Evolutionary conservation across 2,329 filamentous ascomycete genomes (phyloP).

Genomic region (Teratosphaeria destructans): DNA sequence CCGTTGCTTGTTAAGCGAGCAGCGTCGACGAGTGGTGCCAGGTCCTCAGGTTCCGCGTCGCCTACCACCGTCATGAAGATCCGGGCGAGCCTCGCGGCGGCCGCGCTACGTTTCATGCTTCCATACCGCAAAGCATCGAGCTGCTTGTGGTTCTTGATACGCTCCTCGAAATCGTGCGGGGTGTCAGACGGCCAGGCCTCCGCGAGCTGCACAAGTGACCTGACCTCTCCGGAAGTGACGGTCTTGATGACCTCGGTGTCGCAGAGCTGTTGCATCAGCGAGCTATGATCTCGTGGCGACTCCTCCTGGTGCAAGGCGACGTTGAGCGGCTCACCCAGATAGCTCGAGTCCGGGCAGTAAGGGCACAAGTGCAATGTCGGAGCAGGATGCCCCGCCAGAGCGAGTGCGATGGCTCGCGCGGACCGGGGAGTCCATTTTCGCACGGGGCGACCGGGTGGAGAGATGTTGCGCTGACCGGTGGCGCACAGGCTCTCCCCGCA

Average conservation of each 20-base stretch:
- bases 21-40: neutral
- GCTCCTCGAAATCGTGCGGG: neutral
- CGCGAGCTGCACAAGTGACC: neutral
- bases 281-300: slow-evolving; percentile 44
- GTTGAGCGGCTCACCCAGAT: neutral
- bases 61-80: neutral
- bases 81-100: neutral
- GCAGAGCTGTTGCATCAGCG: slow-evolving; percentile 48
- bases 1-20: neutral
- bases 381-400: slow-evolving; percentile 65
- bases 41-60: neutral
- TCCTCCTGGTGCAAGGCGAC: slow-evolving; percentile 16
- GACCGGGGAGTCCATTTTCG: slow-evolving; percentile 70
- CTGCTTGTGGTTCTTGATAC: neutral
- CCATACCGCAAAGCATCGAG: neutral
- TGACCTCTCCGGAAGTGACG: neutral
- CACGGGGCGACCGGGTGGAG: slow-evolving; percentile 49
- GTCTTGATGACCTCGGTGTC: slow-evolving; percentile 11
- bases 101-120: neutral
- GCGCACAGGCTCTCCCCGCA: slow-evolving; percentile 70
- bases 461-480: slow-evolving; percentile 57
- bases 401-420: slow-evolving; percentile 66
- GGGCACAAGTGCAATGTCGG: slow-evolving; percentile 57
- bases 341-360: neutral
- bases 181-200: neutral